Evolutionary conservation across 1,284 basidiomycete genomes (phyloP).

Genomic region (Neonothopanus nambi): DNA sequence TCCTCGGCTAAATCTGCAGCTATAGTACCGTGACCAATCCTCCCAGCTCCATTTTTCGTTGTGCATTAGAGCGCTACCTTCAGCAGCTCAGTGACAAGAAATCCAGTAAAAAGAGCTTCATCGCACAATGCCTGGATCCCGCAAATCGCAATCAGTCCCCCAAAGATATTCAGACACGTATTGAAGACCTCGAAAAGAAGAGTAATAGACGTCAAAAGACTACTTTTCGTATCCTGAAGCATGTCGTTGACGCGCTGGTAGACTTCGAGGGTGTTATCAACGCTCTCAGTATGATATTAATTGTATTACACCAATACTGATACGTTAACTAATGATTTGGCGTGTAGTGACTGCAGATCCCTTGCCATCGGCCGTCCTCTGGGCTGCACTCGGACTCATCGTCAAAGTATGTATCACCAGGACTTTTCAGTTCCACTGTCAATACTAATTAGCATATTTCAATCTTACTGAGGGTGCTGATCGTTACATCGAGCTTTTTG

Average conservation of each 20-base stretch:
- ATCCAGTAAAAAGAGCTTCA: not conserved
- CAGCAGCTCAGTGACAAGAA: not conserved
- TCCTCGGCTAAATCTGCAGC: too few species aligned
- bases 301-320: not conserved
- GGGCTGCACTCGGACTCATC: constrained; percentile 23
- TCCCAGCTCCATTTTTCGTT: too few species aligned
- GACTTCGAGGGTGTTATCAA: constrained; percentile 16
- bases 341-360: constrained; percentile 18
- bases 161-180: constrained; percentile 12
- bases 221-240: constrained; percentile 14
- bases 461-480: constrained; percentile 11
- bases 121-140: not conserved
- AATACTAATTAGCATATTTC: not conserved
- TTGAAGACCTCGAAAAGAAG: constrained; percentile 9
- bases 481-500: constrained; percentile 18
- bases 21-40: too few species aligned
- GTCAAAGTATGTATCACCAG: constrained; percentile 19
- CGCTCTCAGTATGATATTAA: constrained; percentile 14
- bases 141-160: constrained; percentile 7
- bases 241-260: constrained; percentile 13
- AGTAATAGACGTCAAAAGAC: not conserved
- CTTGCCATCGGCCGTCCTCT: constrained; percentile 23
- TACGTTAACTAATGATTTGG: not conserved
- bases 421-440: not conserved
- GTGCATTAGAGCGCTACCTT: too few species aligned